phyloP scores from a whole-genome alignment of 768 basidiomycete species.

The Wakefieldia striispora region DNA sequence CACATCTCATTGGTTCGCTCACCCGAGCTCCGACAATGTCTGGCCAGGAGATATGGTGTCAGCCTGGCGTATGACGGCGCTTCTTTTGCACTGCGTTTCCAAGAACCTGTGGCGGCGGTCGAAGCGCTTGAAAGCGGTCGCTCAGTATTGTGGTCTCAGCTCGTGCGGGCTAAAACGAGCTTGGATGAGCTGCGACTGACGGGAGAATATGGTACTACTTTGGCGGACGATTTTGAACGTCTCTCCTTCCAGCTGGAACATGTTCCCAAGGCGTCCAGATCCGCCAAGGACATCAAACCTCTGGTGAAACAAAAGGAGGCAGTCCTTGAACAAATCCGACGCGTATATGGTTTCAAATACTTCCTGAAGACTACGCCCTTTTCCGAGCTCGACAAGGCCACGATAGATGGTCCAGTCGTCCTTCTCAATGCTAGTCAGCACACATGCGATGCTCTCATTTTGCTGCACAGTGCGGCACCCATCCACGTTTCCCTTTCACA shows the following conservation, averaged over 20 bases:
- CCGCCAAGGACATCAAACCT: conserved; percentile 15
- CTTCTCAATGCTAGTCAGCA: conserved; percentile 30
- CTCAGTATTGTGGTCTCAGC: conserved; percentile 35
- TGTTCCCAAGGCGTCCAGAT: conserved; percentile 5
- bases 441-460: conserved; percentile 25
- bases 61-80: conserved; percentile 29
- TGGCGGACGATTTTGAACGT: conserved; percentile 23
- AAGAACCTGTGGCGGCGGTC: conserved; percentile 25
- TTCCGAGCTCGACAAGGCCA: conserved; percentile 25
- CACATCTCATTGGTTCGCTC: conserved; percentile 16
- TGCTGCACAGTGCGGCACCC: conserved; percentile 8
- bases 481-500: conserved; percentile 21
- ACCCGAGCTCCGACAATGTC: conserved; percentile 14
- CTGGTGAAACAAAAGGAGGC: conserved; percentile 27
- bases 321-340: conserved; percentile 29
- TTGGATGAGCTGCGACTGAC: conserved; percentile 26
- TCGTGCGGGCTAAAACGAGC: conserved; percentile 23
- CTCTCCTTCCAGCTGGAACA: conserved; percentile 16
- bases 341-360: conserved; percentile 29
- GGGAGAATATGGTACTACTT: conserved; percentile 16
- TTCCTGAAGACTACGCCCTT: conserved; percentile 30
- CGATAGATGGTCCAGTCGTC: conserved; percentile 35
- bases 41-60: conserved; percentile 10
- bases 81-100: conserved; percentile 24
- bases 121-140: conserved; percentile 33